phyloP scores from a whole-genome alignment of 805 yeast genomes.

The Lipomyces sp. region DNA sequence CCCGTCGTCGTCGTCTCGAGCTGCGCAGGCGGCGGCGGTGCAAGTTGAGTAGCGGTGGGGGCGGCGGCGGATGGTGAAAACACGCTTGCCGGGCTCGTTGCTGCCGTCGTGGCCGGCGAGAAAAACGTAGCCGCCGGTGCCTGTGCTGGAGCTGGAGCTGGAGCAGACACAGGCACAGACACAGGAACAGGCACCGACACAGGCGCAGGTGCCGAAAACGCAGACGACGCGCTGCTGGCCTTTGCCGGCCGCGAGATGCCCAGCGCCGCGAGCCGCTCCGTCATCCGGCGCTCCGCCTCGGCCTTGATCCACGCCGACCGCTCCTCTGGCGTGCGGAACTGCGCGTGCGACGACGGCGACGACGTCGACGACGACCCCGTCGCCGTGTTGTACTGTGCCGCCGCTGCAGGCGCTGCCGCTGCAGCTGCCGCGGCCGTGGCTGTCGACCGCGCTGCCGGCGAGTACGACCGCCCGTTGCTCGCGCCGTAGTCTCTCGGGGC shows the following conservation, averaged over 20 bases:
- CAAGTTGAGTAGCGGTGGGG: conserved; percentile 21
- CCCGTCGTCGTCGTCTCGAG: neutral
- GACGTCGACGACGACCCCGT: conserved; percentile 29
- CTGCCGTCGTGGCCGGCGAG: too few relatives aligned
- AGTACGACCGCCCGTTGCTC: neutral
- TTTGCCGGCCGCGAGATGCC: conserved; percentile 48
- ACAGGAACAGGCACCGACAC: conserved; percentile 15
- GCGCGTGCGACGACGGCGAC: conserved; percentile 21
- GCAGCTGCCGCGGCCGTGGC: conserved; percentile 1
- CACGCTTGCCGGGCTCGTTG: too few relatives aligned
- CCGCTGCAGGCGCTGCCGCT: conserved; percentile 4
- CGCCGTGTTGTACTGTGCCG: conserved; percentile 14
- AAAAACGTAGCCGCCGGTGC: conserved; percentile 5
- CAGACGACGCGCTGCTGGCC: conserved; percentile 6
- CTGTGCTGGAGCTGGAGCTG: conserved; percentile 5
- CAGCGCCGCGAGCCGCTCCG: conserved; percentile 74
- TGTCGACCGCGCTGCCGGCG: neutral
- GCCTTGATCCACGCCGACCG: conserved; percentile 79
- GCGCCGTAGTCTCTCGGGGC: neutral
- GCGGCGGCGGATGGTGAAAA: too few relatives aligned
- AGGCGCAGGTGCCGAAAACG: conserved; percentile 9
- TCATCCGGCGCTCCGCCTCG: conserved; percentile 78
- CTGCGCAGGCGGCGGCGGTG: conserved; percentile 16
- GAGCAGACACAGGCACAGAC: conserved; percentile 6
- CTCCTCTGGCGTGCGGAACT: conserved; percentile 54